phyloP scores from a whole-genome alignment of 2,329 filamentous ascomycete genomes.

The Leptoxyphium fumago region DNA sequence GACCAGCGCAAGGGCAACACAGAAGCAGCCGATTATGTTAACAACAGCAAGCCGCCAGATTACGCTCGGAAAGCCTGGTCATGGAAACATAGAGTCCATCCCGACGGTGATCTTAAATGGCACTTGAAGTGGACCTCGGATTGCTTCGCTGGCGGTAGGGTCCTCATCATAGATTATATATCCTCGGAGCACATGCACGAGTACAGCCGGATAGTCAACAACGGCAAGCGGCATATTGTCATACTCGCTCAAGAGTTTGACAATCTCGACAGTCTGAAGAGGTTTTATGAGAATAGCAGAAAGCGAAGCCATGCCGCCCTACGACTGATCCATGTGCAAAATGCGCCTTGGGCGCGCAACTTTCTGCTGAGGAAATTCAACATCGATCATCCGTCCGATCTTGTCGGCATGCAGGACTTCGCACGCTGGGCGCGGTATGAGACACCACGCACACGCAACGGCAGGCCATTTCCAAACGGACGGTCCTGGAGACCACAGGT shows the following conservation, averaged over 20 bases:
- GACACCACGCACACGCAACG: conserved; percentile 32
- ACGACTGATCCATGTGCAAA: conserved; percentile 35
- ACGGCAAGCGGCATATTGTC: conserved; percentile 21
- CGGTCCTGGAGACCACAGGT: conserved; percentile 35
- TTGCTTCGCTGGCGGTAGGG: conserved; percentile 23
- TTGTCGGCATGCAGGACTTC: conserved; percentile 33
- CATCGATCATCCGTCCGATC: conserved; percentile 31
- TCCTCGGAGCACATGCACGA: background rate
- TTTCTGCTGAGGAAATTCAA: conserved; percentile 39
- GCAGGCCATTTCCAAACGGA: conserved; percentile 37
- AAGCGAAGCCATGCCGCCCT: conserved; percentile 20
- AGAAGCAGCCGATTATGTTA: background rate
- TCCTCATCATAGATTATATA: conserved; percentile 38
- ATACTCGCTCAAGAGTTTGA: conserved; percentile 35
- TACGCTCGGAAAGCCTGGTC: background rate
- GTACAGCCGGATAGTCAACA: conserved; percentile 10
- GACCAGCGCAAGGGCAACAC: background rate
- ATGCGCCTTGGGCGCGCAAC: conserved; percentile 35
- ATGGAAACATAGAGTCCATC: conserved; percentile 3
- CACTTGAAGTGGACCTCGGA: conserved; percentile 9
- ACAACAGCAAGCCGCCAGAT: background rate
- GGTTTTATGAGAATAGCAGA: conserved; percentile 27
- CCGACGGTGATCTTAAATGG: conserved; percentile 5
- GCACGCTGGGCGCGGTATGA: conserved; percentile 35
- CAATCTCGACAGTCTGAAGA: conserved; percentile 28